Evolutionary conservation across 148 eudicot genomes (phyloP).

Genomic region (Rhododendron kiyosumense): DNA sequence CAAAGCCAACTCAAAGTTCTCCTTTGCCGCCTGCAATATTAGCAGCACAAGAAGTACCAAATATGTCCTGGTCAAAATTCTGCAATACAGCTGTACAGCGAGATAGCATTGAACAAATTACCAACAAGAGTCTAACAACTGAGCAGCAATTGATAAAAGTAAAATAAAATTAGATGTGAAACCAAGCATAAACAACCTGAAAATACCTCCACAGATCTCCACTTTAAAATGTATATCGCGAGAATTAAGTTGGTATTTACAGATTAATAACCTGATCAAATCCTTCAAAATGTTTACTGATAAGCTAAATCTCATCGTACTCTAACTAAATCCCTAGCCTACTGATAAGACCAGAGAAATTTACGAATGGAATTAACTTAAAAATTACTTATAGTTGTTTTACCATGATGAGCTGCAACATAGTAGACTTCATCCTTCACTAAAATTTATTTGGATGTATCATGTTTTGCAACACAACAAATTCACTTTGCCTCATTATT

Average conservation of each 20-base stretch:
- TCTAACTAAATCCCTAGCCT: not conserved
- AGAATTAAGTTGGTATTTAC: not conserved
- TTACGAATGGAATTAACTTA: not conserved
- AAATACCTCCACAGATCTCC: not conserved
- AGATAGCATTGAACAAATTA: not conserved
- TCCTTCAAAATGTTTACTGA: not conserved
- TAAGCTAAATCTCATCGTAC: not conserved
- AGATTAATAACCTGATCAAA: not conserved
- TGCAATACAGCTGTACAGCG: not conserved
- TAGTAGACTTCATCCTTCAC: not conserved
- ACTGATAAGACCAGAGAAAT: not conserved
- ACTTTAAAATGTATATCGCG: not conserved
- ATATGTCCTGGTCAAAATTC: not conserved
- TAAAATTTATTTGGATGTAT: not conserved
- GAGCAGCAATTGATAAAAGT: not conserved
- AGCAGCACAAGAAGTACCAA: conserved; percentile 9
- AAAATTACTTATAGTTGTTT: not conserved
- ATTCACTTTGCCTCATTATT: not conserved
- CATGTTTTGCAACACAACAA: not conserved
- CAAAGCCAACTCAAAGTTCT: conserved; percentile 86
- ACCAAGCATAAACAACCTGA: not conserved
- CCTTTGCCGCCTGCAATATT: conserved; percentile 69
- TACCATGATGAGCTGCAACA: not conserved
- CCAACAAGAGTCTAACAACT: not conserved
- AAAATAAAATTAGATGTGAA: not conserved